These are phyloP conservation scores for Volvox reticuliferus DNA, from an alignment of 139 green algal genomes.

Conservation along the genomic window DNA sequence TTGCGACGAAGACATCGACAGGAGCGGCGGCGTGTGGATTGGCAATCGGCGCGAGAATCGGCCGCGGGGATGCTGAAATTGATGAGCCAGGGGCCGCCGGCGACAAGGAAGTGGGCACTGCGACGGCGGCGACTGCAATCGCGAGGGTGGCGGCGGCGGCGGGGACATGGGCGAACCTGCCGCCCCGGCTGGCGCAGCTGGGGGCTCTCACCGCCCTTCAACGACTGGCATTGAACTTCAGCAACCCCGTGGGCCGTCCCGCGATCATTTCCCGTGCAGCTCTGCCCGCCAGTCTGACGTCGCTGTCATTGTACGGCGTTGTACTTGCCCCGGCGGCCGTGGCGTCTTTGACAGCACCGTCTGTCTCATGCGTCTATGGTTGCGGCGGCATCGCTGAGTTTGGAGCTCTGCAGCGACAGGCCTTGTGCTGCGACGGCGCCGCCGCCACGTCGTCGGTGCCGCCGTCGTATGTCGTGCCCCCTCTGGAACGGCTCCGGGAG, in stretches of 20 bases:
- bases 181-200: constrained; percentile 5
- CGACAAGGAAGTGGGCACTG: no score
- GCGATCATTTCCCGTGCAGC: neutral
- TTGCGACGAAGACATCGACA: no score
- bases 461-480: neutral
- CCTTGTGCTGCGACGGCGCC: neutral
- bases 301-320: neutral
- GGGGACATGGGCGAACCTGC: neutral
- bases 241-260: neutral
- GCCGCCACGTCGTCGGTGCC: neutral
- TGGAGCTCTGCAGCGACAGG: neutral
- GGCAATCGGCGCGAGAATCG: no score
- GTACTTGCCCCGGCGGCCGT: neutral
- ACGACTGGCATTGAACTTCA: constrained; percentile 25
- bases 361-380: neutral
- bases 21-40: no score
- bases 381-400: neutral
- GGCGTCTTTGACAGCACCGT: neutral
- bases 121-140: no score
- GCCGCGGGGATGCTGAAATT: no score
- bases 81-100: no score
- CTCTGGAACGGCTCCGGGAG: neutral
- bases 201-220: neutral
- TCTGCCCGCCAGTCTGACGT: constrained; percentile 20
- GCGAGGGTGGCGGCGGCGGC: no score